Percentiles rank a stretch among this genome's conserved stretches.
These are phyloP conservation scores for Glaciozyma martinii DNA, from an alignment of 768 basidiomycete genomes.

Conservation along the genomic window DNA sequence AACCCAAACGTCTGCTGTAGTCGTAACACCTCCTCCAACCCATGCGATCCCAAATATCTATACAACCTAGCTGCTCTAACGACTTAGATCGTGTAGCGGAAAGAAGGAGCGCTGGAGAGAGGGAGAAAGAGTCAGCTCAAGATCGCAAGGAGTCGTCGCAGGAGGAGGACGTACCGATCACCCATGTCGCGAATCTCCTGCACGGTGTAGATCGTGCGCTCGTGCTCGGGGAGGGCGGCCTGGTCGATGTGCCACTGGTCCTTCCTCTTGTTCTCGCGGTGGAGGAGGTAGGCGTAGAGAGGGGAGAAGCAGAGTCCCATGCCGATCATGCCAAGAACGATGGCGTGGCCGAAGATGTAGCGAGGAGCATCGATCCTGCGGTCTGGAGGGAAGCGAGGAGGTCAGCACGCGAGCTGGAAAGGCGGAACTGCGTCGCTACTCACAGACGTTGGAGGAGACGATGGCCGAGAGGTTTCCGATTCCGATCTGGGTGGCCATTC, in stretches of 20 bases:
- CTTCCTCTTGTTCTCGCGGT: conserved; percentile 24
- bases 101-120: conserved; percentile 16
- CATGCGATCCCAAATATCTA: too few relatives aligned
- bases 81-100: conserved; percentile 37
- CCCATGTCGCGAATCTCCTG: conserved; percentile 31
- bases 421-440: too few relatives aligned
- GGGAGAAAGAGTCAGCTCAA: background rate
- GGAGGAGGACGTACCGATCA: conserved; percentile 29
- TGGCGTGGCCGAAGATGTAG: conserved; percentile 29
- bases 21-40: too few relatives aligned
- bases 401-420: background rate
- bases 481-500: conserved; percentile 26
- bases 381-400: background rate
- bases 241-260: conserved; percentile 13
- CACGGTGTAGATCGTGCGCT: conserved; percentile 25
- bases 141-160: background rate
- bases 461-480: conserved; percentile 31
- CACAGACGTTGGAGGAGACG: background rate
- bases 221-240: conserved; percentile 25
- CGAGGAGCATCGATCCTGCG: conserved; percentile 16
- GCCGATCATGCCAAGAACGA: conserved; percentile 29
- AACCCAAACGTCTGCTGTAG: too few relatives aligned
- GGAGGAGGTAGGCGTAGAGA: conserved; percentile 25
- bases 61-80: too few relatives aligned
- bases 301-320: conserved; percentile 25